Evolutionary conservation across 345 rosid species (phyloP).

Genomic region (Hibiscus tridactylites): DNA sequence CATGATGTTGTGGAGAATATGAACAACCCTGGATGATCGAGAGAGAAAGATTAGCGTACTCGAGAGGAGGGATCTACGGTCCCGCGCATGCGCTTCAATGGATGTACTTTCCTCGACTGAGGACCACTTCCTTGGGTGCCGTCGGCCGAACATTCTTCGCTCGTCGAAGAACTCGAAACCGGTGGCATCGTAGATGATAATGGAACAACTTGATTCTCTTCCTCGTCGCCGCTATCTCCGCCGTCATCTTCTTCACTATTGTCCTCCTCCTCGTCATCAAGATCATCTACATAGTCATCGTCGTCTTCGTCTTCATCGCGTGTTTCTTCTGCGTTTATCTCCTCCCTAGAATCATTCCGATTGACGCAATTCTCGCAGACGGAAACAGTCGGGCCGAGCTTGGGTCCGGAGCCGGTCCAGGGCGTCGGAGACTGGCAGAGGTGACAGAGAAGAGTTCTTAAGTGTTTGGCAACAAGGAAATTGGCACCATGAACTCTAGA

Average conservation of each 20-base stretch:
- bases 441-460: constrained; percentile 43
- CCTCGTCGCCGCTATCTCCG: constrained; percentile 17
- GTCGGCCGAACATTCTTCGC: constrained; percentile 19
- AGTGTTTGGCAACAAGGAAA: constrained; percentile 50
- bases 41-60: not conserved
- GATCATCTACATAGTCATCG: constrained; percentile 1
- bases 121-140: constrained; percentile 5
- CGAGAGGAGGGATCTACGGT: not conserved
- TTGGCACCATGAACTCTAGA: constrained; percentile 45
- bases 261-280: constrained; percentile 9
- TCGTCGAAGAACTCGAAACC: constrained; percentile 19
- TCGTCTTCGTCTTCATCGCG: not conserved
- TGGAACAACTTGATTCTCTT: constrained; percentile 50
- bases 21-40: not conserved
- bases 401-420: constrained; percentile 42
- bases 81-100: constrained; percentile 8
- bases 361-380: constrained; percentile 30
- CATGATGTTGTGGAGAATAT: constrained; percentile 6
- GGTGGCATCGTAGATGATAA: constrained; percentile 14
- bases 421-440: constrained; percentile 39
- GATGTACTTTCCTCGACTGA: constrained; percentile 6
- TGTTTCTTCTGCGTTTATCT: not conserved
- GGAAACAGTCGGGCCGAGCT: constrained; percentile 31
- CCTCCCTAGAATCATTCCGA: not conserved
- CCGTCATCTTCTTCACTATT: constrained; percentile 4